Evolutionary conservation across 2,329 filamentous ascomycete genomes (phyloP).

Genomic region (Pseudonectria buxi): DNA sequence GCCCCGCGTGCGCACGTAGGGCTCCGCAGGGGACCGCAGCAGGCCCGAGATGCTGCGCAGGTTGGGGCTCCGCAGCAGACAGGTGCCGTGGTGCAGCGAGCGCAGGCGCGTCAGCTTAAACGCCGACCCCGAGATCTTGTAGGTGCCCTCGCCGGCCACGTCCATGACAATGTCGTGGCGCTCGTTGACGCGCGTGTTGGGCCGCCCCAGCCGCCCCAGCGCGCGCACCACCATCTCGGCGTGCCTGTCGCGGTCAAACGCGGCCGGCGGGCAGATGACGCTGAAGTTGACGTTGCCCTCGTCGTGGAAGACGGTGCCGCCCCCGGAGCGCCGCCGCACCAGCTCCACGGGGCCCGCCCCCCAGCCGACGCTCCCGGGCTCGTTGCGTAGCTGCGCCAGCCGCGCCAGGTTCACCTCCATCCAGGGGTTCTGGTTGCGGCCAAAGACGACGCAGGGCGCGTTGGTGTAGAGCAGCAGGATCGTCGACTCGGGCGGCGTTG

Average conservation of each 20-base stretch:
- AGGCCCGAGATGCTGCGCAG: constrained; percentile 61
- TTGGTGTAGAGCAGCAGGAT: constrained; percentile 88
- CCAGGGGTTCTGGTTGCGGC: constrained; percentile 98
- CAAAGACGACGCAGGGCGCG: constrained; percentile 79
- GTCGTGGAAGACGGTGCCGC: constrained; percentile 93
- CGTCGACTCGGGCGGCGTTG: constrained; percentile 62
- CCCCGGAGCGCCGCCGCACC: constrained; percentile 79
- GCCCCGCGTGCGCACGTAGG: constrained; percentile 71
- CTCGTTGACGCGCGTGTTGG: constrained; percentile 68
- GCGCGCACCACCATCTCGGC: constrained; percentile 91
- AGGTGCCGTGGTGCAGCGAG: constrained; percentile 89
- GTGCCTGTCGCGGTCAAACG: constrained; percentile 79
- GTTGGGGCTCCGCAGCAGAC: constrained; percentile 72
- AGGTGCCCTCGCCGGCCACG: constrained; percentile 29
- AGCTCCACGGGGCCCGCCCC: constrained; percentile 41
- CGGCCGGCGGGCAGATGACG: constrained; percentile 71
- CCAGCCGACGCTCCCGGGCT: constrained; percentile 18
- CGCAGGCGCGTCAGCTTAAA: constrained; percentile 83
- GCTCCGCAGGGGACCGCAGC: constrained; percentile 69
- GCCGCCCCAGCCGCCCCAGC: constrained; percentile 52
- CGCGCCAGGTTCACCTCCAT: constrained; percentile 72
- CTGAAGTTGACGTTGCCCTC: constrained; percentile 90
- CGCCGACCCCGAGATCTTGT: constrained; percentile 88
- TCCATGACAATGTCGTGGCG: constrained; percentile 89
- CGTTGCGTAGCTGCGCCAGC: constrained; percentile 33